Base-by-base conservation (phyloP, 345 rosid genomes). In the Ricinus communis region DNA sequence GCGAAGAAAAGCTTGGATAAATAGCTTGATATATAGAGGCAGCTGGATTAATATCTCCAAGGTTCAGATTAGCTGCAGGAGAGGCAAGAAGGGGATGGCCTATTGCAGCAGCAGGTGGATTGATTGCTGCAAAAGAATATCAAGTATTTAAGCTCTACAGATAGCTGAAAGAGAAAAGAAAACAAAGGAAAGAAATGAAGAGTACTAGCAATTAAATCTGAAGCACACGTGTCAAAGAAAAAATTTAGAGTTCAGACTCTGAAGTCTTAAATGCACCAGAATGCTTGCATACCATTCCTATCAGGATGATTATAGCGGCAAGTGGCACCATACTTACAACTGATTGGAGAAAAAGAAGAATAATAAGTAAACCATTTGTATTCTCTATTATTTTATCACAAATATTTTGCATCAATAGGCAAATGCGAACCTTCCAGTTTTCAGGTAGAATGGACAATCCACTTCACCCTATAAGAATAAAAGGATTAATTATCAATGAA, bases 291-390 rank as follows among this genome's bases (percentile, higher is more conserved):
- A 90, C 98, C 95, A 73, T 77, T 87, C 80, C 97, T 77, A 75
- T 93, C 96, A 75, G 98, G 98, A 78, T 93, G 98, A 86, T 86
- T 93, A 87, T 91, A 91, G 65, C 93, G 96, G 74, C 98, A 93
- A 70, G 85, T 86, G 76, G 91, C 80, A 50, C 98, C 96, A 76
- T 93, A 93, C 83, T 93, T 93, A 88, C 98, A 93, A 84, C 96
- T 93, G 80, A 70, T 62, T 47, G 47, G 40, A 53, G 76, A 65
- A 79, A 74, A 64, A 30, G 51, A 28, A 11, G 72, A 41, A 24
- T 50, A 52, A 57, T 62, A 49, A 77, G 62, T 38, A 62, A 72
- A 21, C n/a, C 19, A 22, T 60, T 56, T 18, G 33, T 16, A 46
- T 61, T 15, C 41, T 52, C 49, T 36, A 6, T 15, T 12, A 41